Evolutionary conservation across 1,139 yeast genomes (phyloP).

Genomic region (Sugiyamaella xylanicola): DNA sequence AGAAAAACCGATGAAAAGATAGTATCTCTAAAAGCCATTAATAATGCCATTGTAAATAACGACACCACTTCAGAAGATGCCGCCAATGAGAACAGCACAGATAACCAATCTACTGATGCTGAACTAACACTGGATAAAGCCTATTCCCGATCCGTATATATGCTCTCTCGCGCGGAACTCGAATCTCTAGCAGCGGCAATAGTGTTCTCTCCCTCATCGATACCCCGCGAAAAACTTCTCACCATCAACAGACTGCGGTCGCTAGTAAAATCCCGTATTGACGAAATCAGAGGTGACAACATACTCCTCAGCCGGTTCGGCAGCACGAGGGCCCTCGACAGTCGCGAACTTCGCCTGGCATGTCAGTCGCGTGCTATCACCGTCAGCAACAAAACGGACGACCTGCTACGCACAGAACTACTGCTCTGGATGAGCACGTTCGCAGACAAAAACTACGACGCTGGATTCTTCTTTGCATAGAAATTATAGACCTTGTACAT

Average conservation of each 20-base stretch:
- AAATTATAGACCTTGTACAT: neutral
- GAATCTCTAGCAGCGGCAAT: constrained; percentile 22
- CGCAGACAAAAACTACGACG: constrained; percentile 30
- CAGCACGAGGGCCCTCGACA: constrained; percentile 36
- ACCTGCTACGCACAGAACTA: constrained; percentile 25
- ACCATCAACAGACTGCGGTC: constrained; percentile 22
- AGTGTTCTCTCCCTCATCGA: constrained; percentile 16
- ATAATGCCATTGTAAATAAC: too few relatives aligned
- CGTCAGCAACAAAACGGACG: constrained; percentile 12
- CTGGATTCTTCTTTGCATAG: constrained; percentile 31
- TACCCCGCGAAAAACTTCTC: constrained; percentile 24
- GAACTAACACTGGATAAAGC: neutral
- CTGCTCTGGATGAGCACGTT: constrained; percentile 33
- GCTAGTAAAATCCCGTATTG: constrained; percentile 30
- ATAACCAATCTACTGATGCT: neutral
- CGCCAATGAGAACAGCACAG: neutral
- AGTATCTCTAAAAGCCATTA: constrained; percentile 17
- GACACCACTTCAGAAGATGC: too few relatives aligned
- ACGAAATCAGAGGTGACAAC: constrained; percentile 36
- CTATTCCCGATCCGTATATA: constrained; percentile 26
- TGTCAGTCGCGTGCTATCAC: constrained; percentile 38
- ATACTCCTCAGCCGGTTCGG: constrained; percentile 38
- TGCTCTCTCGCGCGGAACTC: constrained; percentile 25
- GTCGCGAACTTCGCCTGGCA: constrained; percentile 36
- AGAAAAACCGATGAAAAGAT: constrained; percentile 24